A percentile compares a stretch with the other conserved stretches of the same genome.
Evolutionary conservation across 768 basidiomycete species (phyloP).

Genomic region (Collybiopsis luxurians): DNA sequence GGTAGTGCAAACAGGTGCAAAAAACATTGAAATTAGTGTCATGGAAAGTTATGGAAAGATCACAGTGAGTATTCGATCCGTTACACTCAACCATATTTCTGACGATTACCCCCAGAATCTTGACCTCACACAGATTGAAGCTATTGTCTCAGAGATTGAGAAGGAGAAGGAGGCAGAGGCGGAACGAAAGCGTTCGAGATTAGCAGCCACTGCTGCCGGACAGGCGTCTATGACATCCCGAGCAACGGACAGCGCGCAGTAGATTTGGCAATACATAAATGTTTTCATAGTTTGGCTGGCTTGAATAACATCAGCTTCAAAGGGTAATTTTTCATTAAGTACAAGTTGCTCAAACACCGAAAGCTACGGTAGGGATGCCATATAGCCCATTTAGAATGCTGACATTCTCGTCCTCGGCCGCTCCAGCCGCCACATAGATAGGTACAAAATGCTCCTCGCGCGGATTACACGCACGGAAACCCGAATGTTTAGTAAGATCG

Average conservation of each 20-base stretch:
- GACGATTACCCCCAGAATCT: conserved; percentile 58
- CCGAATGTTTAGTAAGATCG: conserved; percentile 51
- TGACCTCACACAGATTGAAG: conserved; percentile 84
- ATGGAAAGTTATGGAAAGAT: conserved; percentile 96
- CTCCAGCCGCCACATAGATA: conserved; percentile 73
- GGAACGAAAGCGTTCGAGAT: conserved; percentile 85
- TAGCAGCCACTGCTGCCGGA: conserved; percentile 89
- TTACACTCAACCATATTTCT: background rate
- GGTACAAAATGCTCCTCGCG: conserved; percentile 82
- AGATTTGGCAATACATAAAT: background rate
- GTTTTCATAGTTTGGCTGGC: too few species aligned
- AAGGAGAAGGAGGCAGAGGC: conserved; percentile 98
- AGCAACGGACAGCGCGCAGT: conserved; percentile 29
- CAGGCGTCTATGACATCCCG: conserved; percentile 84
- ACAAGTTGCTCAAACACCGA: conserved; percentile 57
- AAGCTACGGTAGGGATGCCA: conserved; percentile 64
- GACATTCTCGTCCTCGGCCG: conserved; percentile 54
- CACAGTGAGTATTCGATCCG: conserved; percentile 52
- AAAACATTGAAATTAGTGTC: conserved; percentile 98
- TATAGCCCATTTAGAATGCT: conserved; percentile 50
- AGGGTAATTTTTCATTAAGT: too few species aligned
- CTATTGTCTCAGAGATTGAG: conserved; percentile 90
- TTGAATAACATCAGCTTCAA: too few species aligned
- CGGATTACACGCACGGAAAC: conserved; percentile 70
- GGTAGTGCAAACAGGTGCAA: conserved; percentile 99